Evolutionary conservation across 2,329 filamentous ascomycete species (phyloP), one percentile per base, ranked within the genome.

Genomic region (Fusarium ambrosium): DNA sequence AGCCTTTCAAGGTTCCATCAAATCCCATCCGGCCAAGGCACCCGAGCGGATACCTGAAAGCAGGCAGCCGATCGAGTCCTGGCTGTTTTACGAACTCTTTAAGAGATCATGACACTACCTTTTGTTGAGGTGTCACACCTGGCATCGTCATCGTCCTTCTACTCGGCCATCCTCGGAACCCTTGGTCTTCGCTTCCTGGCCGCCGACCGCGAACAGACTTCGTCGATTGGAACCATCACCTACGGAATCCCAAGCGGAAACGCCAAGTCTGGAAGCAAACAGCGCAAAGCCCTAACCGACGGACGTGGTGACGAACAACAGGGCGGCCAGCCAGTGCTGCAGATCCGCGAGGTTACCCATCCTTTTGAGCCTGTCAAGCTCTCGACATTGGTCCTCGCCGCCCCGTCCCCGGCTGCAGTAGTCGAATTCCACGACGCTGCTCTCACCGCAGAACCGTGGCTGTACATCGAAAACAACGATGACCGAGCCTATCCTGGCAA

Each of bases 61-160:
- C 66, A 69, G 68, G 73, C 71, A 78, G 60, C 75, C 77, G 70
- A 66, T 66, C 69, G 65, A 66, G 66, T 67, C 66, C 68, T 67
- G 70, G 68, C 68, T 66, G 66, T 60, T 70, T 63, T 41, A 68
- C 56, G 45, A 61, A 62, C 60, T 71, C 58, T 79, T 72, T 69
- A 75, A 68, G 74, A 70, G 63, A 75, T 56, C 63, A 80, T 81
- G 75, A 85, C 85, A 81, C 79, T 88, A 72, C 88, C 89, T 59
- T 86, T 86, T 73, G 80, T 91, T 75, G 86, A 90, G 80, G 95
- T 97, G 80, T 92, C 91, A 70, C 92, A 95, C 82, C 90, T 97
- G 64, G 90, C 94, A 64, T 91, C 92, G 39, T 93, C 95, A 4
- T 91, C 93, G 60, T 97, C 94, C 9, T 97, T 97, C 86, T 97